Evolutionary conservation across 2,329 filamentous ascomycete genomes (phyloP), one percentile per base, ranked within the genome.

Genomic region (Colletotrichum cuscutae): DNA sequence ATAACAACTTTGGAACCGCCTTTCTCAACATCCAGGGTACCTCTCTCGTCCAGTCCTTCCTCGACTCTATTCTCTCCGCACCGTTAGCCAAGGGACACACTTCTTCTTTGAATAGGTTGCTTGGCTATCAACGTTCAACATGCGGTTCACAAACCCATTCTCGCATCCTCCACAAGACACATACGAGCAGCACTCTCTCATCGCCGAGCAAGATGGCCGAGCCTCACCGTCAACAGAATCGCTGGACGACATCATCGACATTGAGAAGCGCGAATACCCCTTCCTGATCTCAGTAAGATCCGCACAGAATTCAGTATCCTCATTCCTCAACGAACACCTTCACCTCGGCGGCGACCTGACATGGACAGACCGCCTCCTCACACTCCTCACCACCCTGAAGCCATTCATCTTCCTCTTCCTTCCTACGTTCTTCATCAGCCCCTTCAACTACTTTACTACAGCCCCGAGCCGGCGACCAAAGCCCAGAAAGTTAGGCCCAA

Each of bases 401-500:
- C 37, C 67, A 11, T 12, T 66, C 8, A 1, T 61, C 8, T 42
- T 26, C 24, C 4, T 61, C 3, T n/a, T 71, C 0, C 52, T 71
- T 3, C 68, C 68, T 13, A 26, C 24, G 0, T 67, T 67, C 26
- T 46, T 71, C 5, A 4, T 35, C 24, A 52, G 46, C 11, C 22
- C 68, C 2, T 61, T 30, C 19, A 61, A 49, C 15, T n/a, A 4
- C 42, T 56, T 22, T 49, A 19, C 11, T 15, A 4, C 5, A 1
- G 7, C 37, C 0, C 6, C 19, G 0, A 4, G n/a, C n/a, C 5
- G 24, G 5, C 12, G 28, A 7, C 19, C 49, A 7, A 30, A 30
- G 3, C 35, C 61, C 0, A 65, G 53, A 7, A 24, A 8, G 9
- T 78, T 86, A 22, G 77, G 82, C 24, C 87, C 88, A 5, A 90